Conservation (phyloP, 2,329 filamentous ascomycete species). For the Mycocentrospora acerina region DNA sequence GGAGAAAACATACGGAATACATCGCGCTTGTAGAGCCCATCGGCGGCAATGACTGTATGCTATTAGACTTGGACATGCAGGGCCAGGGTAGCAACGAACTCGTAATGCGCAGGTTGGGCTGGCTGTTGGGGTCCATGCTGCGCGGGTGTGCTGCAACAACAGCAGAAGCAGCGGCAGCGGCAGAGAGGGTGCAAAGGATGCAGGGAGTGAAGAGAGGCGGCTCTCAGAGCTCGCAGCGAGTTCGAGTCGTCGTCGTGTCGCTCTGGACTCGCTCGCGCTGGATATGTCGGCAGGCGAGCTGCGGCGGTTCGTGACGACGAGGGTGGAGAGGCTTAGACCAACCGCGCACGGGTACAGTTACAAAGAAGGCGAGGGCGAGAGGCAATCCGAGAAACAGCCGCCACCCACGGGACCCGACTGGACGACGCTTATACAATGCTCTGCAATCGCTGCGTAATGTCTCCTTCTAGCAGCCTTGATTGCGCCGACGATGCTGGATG, state of each 20-base stretch:
- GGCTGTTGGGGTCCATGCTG: slow-evolving; percentile 52
- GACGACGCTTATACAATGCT: slow-evolving; percentile 21
- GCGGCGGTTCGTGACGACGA: slow-evolving; percentile 19
- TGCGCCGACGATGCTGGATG: slow-evolving; percentile 2
- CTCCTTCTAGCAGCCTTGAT: slow-evolving; percentile 1
- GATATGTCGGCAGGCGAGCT: slow-evolving; percentile 9
- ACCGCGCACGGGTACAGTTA: slow-evolving; percentile 23
- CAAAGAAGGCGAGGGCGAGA: slow-evolving; percentile 23
- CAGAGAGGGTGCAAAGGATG: not conserved
- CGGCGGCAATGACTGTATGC: slow-evolving; percentile 85
- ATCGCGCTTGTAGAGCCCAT: slow-evolving; percentile 98
- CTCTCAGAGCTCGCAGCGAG: slow-evolving; percentile 35
- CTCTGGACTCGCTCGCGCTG: slow-evolving; percentile 6
- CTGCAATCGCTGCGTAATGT: slow-evolving; percentile 16
- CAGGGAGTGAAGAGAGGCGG: slow-evolving; percentile 13
- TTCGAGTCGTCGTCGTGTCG: slow-evolving; percentile 7
- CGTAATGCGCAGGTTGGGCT: slow-evolving; percentile 86
- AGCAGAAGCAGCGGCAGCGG: slow-evolving; percentile 2
- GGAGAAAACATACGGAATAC: slow-evolving; percentile 91
- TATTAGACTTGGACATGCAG: slow-evolving; percentile 26
- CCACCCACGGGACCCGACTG: slow-evolving; percentile 8
- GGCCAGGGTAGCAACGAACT: slow-evolving; percentile 60
- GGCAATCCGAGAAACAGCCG: slow-evolving; percentile 15
- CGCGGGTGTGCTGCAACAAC: slow-evolving; percentile 6
- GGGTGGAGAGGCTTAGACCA: slow-evolving; percentile 31